Evolutionary conservation across 306 rosid genomes (phyloP).

Genomic region (Acacia acuminata): DNA sequence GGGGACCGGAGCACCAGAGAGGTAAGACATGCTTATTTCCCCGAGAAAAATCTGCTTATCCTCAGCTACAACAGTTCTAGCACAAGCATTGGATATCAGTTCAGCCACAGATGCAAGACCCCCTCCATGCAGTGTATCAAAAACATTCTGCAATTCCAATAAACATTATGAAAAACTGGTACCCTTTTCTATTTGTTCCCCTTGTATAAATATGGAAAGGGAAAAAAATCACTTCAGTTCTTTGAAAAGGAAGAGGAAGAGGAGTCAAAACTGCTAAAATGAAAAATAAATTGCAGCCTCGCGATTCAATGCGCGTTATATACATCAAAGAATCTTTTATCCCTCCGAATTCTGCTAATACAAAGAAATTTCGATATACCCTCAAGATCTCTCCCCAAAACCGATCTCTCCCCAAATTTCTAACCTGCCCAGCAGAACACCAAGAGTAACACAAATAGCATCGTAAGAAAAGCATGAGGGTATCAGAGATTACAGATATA

Average conservation of each 20-base stretch:
- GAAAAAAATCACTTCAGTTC: background rate
- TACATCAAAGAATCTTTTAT: background rate
- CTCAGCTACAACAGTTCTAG: slow-evolving; percentile 49
- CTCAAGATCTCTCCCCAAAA: too few species aligned
- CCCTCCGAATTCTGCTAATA: background rate
- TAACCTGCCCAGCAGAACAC: background rate
- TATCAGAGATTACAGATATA: slow-evolving; percentile 22
- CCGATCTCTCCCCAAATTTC: background rate
- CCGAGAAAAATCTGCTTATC: slow-evolving; percentile 50
- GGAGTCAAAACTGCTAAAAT: background rate
- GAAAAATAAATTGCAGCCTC: slow-evolving; percentile 5
- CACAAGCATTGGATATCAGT: slow-evolving; percentile 43
- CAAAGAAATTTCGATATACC: background rate
- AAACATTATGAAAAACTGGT: slow-evolving; percentile 17
- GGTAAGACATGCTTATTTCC: slow-evolving; percentile 48
- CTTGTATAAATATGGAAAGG: background rate
- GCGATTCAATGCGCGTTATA: background rate
- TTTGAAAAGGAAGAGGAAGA: background rate
- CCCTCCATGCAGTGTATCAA: slow-evolving; percentile 48
- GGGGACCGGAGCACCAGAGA: slow-evolving; percentile 38
- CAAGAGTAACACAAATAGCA: background rate
- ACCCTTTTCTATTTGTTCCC: background rate
- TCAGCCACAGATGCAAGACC: slow-evolving; percentile 43
- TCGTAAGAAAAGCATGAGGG: background rate
- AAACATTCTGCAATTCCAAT: slow-evolving; percentile 44